These are phyloP conservation scores for Colletotrichum sp. DNA, from an alignment of 2,329 filamentous ascomycete species.

Conservation along the genomic window DNA sequence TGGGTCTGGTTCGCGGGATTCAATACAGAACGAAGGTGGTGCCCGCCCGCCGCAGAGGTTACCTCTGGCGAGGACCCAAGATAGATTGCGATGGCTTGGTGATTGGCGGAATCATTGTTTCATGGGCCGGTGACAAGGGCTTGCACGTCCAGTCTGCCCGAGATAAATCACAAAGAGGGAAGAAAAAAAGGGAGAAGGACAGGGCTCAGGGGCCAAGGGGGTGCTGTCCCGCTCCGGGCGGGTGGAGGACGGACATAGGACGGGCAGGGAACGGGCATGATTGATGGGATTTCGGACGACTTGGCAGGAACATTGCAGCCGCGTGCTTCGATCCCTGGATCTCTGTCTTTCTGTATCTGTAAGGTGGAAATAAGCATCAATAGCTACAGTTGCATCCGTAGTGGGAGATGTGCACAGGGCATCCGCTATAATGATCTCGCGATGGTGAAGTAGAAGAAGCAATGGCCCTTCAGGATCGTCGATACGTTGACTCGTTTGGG, in stretches of 20 bases:
- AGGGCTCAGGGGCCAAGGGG: background rate
- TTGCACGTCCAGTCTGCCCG: background rate
- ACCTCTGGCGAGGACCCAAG: background rate
- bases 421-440: background rate
- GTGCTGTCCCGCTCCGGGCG: background rate
- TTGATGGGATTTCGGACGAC: conserved; percentile 12
- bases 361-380: background rate
- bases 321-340: background rate
- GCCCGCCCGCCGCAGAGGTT: background rate
- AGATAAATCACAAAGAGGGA: conserved; percentile 4
- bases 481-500: background rate
- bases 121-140: conserved; percentile 1
- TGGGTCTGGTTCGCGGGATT: background rate
- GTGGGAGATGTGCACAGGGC: background rate
- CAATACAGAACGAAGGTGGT: background rate
- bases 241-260: conserved; percentile 1
- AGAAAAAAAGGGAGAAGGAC: background rate
- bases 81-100: background rate
- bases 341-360: background rate
- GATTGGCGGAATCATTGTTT: conserved; percentile 20
- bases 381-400: background rate
- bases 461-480: background rate
- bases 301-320: conserved; percentile 9
- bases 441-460: background rate
- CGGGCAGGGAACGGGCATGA: conserved; percentile 2